Evolutionary conservation across 306 rosid genomes (phyloP).

Genomic region (Fragaria vesca): DNA sequence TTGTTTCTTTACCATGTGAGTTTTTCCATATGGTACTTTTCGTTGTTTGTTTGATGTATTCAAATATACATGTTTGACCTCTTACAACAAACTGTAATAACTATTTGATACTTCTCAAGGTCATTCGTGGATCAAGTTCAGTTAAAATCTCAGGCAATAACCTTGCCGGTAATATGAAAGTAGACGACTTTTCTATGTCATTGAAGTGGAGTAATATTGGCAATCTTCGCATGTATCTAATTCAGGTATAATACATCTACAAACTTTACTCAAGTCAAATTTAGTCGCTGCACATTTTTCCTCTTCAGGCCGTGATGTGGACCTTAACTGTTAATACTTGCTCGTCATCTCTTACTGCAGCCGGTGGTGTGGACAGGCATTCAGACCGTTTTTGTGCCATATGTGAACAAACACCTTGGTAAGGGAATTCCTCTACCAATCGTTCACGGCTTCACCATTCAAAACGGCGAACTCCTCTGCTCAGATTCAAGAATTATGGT

Average conservation of each 20-base stretch:
- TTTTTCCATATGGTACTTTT: background rate
- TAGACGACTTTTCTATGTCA: slow-evolving; percentile 66
- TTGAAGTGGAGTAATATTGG: slow-evolving; percentile 89
- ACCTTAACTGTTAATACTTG: slow-evolving; percentile 10
- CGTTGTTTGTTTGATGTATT: background rate
- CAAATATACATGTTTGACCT: background rate
- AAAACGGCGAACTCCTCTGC: slow-evolving; percentile 55
- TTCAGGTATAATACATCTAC: slow-evolving; percentile 54
- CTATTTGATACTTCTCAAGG: slow-evolving; percentile 36
- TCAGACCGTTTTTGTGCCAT: slow-evolving; percentile 71
- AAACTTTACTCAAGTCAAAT: background rate
- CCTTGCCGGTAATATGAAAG: slow-evolving; percentile 55
- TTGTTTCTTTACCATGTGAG: background rate
- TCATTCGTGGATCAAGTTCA: slow-evolving; percentile 57
- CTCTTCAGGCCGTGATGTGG: background rate
- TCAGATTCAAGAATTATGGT: slow-evolving; percentile 59
- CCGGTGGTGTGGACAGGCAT: slow-evolving; percentile 68
- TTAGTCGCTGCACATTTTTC: background rate
- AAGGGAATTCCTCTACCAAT: slow-evolving; percentile 80
- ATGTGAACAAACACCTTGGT: slow-evolving; percentile 59
- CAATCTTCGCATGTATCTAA: slow-evolving; percentile 64
- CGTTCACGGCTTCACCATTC: slow-evolving; percentile 67
- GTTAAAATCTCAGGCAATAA: slow-evolving; percentile 65
- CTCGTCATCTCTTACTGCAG: slow-evolving; percentile 43
- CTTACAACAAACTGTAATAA: background rate